Evolutionary conservation across 805 yeast species (phyloP).

Genomic region (Lipomyces orientalis): DNA sequence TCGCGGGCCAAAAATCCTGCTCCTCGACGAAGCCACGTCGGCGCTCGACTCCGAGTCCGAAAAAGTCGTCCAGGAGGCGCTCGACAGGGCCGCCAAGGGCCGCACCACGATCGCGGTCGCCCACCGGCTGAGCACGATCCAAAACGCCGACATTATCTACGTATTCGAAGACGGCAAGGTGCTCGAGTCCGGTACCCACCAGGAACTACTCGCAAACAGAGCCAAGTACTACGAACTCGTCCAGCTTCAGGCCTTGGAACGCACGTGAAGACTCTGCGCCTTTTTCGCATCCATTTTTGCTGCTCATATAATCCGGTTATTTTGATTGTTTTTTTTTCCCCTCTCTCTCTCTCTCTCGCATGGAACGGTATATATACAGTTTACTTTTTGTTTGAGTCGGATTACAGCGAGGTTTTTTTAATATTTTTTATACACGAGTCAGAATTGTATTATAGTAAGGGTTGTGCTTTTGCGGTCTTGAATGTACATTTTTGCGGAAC

Average conservation of each 20-base stretch:
- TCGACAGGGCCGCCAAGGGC: constrained; percentile 59
- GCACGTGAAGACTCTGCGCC: constrained; percentile 43
- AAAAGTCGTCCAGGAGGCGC: constrained; percentile 66
- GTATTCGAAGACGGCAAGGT: constrained; percentile 62
- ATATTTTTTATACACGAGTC: no score
- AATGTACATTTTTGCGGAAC: no score
- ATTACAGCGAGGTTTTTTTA: no score
- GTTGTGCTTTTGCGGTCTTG: no score
- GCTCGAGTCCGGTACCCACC: constrained; percentile 57
- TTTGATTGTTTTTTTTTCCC: background rate
- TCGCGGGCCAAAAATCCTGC: constrained; percentile 60
- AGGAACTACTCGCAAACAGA: constrained; percentile 47
- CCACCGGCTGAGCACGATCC: constrained; percentile 69
- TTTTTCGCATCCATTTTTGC: background rate
- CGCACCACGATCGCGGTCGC: constrained; percentile 79
- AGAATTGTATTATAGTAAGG: no score
- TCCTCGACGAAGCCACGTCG: constrained; percentile 64
- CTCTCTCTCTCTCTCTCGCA: no score
- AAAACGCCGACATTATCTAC: constrained; percentile 58
- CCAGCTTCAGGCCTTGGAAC: constrained; percentile 51
- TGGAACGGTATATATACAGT: background rate
- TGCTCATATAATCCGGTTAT: background rate
- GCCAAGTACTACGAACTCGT: constrained; percentile 52
- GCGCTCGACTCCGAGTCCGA: constrained; percentile 67
- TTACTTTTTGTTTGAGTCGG: no score